phyloP scores from a whole-genome alignment of 345 rosid genomes.

The Pseudoturritis turrita region DNA sequence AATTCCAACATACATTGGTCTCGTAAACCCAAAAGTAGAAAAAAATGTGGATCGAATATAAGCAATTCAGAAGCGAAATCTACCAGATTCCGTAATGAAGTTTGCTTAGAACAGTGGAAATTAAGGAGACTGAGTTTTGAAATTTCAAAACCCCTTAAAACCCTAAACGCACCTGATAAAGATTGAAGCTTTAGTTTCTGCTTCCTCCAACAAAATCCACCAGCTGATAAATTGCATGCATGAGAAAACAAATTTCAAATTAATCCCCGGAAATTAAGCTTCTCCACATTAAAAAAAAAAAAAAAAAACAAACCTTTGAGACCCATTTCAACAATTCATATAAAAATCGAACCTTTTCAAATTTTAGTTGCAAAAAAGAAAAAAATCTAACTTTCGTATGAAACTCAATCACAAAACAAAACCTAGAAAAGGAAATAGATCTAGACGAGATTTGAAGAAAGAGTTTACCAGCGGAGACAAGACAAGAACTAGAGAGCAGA shows the following conservation, averaged over 20 bases:
- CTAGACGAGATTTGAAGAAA: background rate
- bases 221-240: conserved; percentile 30
- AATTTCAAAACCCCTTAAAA: background rate
- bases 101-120: background rate
- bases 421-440: background rate
- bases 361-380: background rate
- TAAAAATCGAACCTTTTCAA: background rate
- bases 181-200: conserved; percentile 27
- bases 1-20: background rate
- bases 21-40: background rate
- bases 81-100: background rate
- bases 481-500: conserved; percentile 38
- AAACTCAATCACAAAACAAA: conserved; percentile 8
- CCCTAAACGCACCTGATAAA: conserved; percentile 23
- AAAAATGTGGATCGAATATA: background rate
- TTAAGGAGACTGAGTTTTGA: too few species aligned
- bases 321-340: conserved; percentile 2
- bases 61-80: background rate
- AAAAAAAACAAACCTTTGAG: background rate
- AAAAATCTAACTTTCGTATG: background rate
- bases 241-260: conserved; percentile 9
- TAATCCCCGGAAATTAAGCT: background rate
- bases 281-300: too few species aligned
- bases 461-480: conserved; percentile 39
- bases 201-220: conserved; percentile 23